These are phyloP conservation scores for Circinella umbellata DNA, from an alignment of 371 early-diverging fungal species.

Conservation along the genomic window DNA sequence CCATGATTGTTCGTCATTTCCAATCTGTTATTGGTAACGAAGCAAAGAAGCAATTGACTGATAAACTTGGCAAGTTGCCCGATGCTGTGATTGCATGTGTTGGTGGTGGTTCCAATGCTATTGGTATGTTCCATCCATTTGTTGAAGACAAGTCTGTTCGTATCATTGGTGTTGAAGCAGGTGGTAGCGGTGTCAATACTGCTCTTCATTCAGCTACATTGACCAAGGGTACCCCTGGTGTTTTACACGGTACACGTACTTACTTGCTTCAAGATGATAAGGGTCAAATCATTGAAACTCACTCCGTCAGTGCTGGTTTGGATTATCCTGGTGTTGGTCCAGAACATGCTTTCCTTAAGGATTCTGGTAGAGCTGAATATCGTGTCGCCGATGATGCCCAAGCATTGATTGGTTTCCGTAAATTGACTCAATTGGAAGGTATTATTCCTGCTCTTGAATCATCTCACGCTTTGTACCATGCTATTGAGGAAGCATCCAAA, in stretches of 20 bases:
- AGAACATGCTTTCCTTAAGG: conserved; percentile 93
- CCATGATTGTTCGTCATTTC: conserved; percentile 94
- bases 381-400: conserved; percentile 84
- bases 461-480: conserved; percentile 90
- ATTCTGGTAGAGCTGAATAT: conserved; percentile 87
- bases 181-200: conserved; percentile 87
- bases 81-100: conserved; percentile 96
- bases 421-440: conserved; percentile 88
- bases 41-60: conserved; percentile 82
- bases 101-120: conserved; percentile 93
- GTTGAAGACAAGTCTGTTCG: conserved; percentile 80
- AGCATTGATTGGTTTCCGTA: conserved; percentile 88
- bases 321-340: conserved; percentile 98
- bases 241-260: conserved; percentile 95
- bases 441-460: conserved; percentile 96
- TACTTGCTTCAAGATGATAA: conserved; percentile 91
- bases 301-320: conserved; percentile 94
- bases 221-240: conserved; percentile 87
- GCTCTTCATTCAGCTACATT: conserved; percentile 91
- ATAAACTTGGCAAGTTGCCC: conserved; percentile 84
- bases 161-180: conserved; percentile 95
- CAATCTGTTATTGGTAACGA: conserved; percentile 93
- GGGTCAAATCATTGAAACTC: conserved; percentile 96
- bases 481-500: conserved; percentile 77
- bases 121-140: conserved; percentile 97